Percentiles rank a stretch among this genome's conserved stretches.
phyloP scores from a whole-genome alignment of 495 filamentous ascomycete species.

The Daldinia bambusicola region DNA sequence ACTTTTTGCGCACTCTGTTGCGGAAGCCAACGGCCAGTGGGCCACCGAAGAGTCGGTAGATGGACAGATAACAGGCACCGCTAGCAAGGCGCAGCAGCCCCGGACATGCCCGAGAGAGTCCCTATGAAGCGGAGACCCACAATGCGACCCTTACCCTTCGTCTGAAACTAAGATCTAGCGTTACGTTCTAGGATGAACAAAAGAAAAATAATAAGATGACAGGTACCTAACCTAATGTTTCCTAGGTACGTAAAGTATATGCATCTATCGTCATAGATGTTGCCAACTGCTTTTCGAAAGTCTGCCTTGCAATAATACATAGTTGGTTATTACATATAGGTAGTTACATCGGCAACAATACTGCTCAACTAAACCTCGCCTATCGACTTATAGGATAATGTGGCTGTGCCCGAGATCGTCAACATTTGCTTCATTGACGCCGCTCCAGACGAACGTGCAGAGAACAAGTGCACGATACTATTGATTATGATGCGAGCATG shows the following conservation, averaged over 20 bases:
- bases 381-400: not conserved
- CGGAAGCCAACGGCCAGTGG: slow-evolving; percentile 32
- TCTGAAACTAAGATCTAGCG: slow-evolving; percentile 2
- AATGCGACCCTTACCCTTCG: not conserved
- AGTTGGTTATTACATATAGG: not conserved
- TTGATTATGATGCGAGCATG: not conserved
- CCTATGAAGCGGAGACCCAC: slow-evolving; percentile 9
- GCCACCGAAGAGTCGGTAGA: slow-evolving; percentile 34
- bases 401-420: slow-evolving; percentile 11
- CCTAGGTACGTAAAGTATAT: not conserved
- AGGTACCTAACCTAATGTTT: not conserved
- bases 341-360: not conserved
- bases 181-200: not conserved
- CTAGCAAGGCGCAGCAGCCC: slow-evolving; percentile 41
- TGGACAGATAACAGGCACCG: not conserved
- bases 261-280: slow-evolving; percentile 1
- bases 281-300: slow-evolving; percentile 11
- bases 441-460: not conserved
- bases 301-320: slow-evolving; percentile 40
- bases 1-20: slow-evolving; percentile 33
- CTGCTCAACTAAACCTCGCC: not conserved
- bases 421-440: not conserved
- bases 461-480: not conserved
- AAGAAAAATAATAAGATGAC: not conserved
- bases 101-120: slow-evolving; percentile 40